Evolutionary conservation across 139 green algal genomes (phyloP).

Genomic region (Asterochloris sp.): DNA sequence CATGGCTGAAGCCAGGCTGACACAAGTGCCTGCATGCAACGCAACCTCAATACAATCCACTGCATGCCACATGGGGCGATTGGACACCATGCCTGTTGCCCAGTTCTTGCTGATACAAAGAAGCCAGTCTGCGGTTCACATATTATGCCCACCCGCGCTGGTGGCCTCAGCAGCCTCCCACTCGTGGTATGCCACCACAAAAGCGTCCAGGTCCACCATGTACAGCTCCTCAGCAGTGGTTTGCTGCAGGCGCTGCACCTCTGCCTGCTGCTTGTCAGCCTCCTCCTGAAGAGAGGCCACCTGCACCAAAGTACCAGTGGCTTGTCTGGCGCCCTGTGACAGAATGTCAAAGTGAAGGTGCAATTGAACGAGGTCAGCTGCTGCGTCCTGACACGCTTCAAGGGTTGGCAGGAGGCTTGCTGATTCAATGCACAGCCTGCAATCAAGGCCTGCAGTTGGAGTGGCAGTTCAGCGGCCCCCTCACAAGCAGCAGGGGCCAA

Average conservation of each 20-base stretch:
- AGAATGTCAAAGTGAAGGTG: neutral
- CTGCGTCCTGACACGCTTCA: neutral
- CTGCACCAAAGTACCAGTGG: slow-evolving; percentile 10
- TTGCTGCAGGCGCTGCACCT: slow-evolving; percentile 53
- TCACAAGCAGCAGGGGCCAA: neutral
- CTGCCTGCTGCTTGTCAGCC: slow-evolving; percentile 35
- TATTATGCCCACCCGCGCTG: neutral
- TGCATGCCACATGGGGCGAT: too few relatives aligned
- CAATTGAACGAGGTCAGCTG: neutral
- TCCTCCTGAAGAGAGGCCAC: slow-evolving; percentile 44
- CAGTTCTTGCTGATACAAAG: too few relatives aligned
- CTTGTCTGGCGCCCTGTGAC: neutral
- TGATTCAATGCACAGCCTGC: neutral
- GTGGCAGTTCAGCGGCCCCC: too few relatives aligned
- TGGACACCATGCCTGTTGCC: too few relatives aligned
- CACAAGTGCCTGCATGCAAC: too few relatives aligned
- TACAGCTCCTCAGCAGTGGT: slow-evolving; percentile 77
- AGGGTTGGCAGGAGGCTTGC: neutral
- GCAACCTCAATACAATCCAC: too few relatives aligned
- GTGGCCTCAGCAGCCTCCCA: slow-evolving; percentile 30
- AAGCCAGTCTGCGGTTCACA: too few relatives aligned
- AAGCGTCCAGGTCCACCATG: slow-evolving; percentile 75
- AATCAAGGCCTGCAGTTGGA: neutral
- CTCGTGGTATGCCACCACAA: slow-evolving; percentile 48
- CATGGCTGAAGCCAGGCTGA: too few relatives aligned